Evolutionary conservation across 108 stramenopile species (phyloP), one percentile per base, ranked within the genome.

Genomic region (Bacterosira constricta): DNA sequence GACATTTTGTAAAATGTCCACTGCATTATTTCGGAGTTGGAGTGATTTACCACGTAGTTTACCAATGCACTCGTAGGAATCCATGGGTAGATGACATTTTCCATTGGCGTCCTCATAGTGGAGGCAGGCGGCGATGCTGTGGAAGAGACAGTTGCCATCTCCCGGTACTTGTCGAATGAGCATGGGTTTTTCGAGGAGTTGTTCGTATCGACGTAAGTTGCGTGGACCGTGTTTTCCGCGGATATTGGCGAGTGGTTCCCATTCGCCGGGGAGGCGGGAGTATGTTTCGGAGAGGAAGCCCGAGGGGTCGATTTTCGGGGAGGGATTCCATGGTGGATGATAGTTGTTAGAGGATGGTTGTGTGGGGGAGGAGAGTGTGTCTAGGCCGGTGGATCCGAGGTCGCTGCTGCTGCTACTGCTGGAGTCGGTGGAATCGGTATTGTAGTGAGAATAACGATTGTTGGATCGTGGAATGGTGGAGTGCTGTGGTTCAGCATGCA

Each of bases 101-200:
- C 60, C 44, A 17, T 62, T 63, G 2, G 36, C 45, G n/a, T n/a
- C n/a, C 0, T 34, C 44, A 20, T 36, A 53, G 27, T 27, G n/a
- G 30, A 77, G 32, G 6, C 38, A 49, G 6, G 54, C 30, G 38
- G 69, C 56, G 20, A 84, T 46, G 25, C 68, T 44, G 44, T 84
- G 83, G 52, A 84, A 84, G 18, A 84, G 75, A 32, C 83, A 84
- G 59, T 81, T 73, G 1, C 83, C 83, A 63, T 84, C 83, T 0
- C 83, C 83, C 8, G 83, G 83, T 13, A 84, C 83, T 50, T 84
- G 83, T 9, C 83, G 52, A 12, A 78, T 41, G 1, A 36, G 15
- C 7, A 79, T 71, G 9, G 77, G 77, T 0, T n/a, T 32, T 5
- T 32, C 13, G 0, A 29, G n/a, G 52, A 29, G 37, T 41, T 30